Evolutionary conservation across 495 filamentous ascomycete species (phyloP).

Genomic region (Hypoxylon fuscum): DNA sequence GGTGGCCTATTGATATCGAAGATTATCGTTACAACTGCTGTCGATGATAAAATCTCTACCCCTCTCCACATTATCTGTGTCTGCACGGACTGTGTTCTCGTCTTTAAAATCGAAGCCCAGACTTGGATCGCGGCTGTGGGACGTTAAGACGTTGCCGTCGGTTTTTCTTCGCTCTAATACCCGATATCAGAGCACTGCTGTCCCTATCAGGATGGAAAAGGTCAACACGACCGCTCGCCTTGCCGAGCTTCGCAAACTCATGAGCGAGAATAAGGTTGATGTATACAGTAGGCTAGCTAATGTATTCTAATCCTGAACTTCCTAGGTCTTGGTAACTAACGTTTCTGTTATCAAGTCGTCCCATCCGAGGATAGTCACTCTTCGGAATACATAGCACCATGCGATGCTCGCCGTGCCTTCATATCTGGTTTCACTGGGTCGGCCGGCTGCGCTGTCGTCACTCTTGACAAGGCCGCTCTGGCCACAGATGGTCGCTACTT

Average conservation of each 20-base stretch:
- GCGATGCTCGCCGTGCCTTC: conserved; percentile 89
- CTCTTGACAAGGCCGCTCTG: conserved; percentile 84
- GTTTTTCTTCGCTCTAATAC: background rate
- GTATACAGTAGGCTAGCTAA: conserved; percentile 81
- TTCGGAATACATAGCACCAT: conserved; percentile 96
- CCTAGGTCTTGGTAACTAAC: conserved; percentile 26
- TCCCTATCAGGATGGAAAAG: conserved; percentile 74
- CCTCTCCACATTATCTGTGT: conserved; percentile 27
- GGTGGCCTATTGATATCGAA: conserved; percentile 3
- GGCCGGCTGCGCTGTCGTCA: conserved; percentile 90
- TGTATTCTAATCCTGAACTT: conserved; percentile 9
- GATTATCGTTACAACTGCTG: conserved; percentile 10
- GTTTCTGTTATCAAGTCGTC: conserved; percentile 69
- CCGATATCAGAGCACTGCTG: conserved; percentile 35
- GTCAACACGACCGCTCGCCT: conserved; percentile 85
- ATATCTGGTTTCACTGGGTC: conserved; percentile 97
- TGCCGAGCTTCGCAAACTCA: conserved; percentile 78
- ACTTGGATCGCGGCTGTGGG: conserved; percentile 24
- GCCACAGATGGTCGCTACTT: conserved; percentile 98
- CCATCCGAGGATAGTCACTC: conserved; percentile 98
- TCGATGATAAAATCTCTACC: conserved; percentile 32
- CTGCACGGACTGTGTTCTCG: conserved; percentile 19
- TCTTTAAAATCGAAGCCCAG: conserved; percentile 13
- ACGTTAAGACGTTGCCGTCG: conserved; percentile 3
- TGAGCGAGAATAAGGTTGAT: conserved; percentile 88